phyloP scores from a whole-genome alignment of 192 early-diverging fungal genomes.

The Linnemannia hyalina region DNA sequence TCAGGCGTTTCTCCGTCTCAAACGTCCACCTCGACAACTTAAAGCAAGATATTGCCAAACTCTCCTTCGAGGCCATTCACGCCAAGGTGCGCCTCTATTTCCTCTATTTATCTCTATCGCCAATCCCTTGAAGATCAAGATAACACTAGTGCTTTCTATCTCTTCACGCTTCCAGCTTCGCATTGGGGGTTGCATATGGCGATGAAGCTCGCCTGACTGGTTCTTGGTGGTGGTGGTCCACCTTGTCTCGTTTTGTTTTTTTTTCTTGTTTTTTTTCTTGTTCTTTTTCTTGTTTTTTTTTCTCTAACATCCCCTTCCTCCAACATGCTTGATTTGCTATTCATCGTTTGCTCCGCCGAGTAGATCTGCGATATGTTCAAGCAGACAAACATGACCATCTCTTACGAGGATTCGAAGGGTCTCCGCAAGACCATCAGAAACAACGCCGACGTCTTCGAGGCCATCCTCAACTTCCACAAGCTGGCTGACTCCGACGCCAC shows the following conservation, averaged over 20 bases:
- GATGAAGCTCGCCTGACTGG: neutral
- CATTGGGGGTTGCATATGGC: neutral
- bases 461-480: slow-evolving; percentile 19
- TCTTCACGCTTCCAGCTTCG: neutral
- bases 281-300: neutral
- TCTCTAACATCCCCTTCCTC: neutral
- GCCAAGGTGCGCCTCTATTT: slow-evolving; percentile 20
- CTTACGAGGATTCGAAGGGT: slow-evolving; percentile 29
- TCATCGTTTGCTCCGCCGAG: neutral
- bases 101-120: neutral
- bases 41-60: slow-evolving; percentile 14
- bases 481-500: slow-evolving; percentile 25
- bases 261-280: neutral
- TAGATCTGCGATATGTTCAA: slow-evolving; percentile 46
- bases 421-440: slow-evolving; percentile 18
- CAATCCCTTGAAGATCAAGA: neutral
- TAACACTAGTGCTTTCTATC: neutral
- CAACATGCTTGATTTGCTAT: neutral
- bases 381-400: slow-evolving; percentile 26
- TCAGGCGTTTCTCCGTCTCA: slow-evolving; percentile 44
- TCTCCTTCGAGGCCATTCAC: slow-evolving; percentile 31
- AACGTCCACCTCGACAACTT: slow-evolving; percentile 34
- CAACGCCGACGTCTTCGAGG: slow-evolving; percentile 35
- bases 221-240: slow-evolving; percentile 4
- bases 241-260: neutral